These are phyloP conservation scores for Naumovozyma castellii DNA, from an alignment of 805 yeast genomes.

Conservation along the genomic window DNA sequence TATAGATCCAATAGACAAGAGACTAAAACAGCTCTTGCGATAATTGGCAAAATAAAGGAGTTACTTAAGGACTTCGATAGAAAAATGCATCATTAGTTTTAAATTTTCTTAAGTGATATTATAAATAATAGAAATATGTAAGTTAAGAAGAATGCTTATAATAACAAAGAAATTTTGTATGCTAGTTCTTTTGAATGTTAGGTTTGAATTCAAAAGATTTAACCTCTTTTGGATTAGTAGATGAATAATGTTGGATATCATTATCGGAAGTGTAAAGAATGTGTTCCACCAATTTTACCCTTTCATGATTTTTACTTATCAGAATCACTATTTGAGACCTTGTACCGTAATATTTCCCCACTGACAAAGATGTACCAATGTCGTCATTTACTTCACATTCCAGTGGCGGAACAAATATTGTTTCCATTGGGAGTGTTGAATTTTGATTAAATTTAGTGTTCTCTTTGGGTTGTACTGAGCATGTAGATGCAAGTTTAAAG, in stretches of 20 bases:
- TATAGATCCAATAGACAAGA: no score
- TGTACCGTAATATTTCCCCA: constrained; percentile 69
- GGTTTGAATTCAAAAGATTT: constrained; percentile 19
- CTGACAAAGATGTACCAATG: constrained; percentile 21
- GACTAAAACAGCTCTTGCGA: no score
- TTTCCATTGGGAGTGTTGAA: constrained; percentile 38
- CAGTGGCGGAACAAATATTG: constrained; percentile 69
- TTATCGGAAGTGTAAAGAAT: constrained; percentile 45
- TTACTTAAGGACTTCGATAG: no score
- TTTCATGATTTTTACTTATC: constrained; percentile 39
- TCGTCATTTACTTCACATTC: constrained; percentile 26
- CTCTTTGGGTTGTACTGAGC: constrained; percentile 29
- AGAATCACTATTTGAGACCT: constrained; percentile 75
- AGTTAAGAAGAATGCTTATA: not conserved
- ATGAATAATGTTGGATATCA: constrained; percentile 11
- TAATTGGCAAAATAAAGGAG: no score
- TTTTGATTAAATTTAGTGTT: constrained; percentile 1
- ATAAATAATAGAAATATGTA: no score
- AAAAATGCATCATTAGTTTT: no score
- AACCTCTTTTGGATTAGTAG: constrained; percentile 18
- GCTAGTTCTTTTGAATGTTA: not conserved
- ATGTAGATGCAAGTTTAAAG: constrained; percentile 46
- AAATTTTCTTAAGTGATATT: not conserved
- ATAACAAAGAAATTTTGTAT: not conserved
- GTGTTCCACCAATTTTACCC: constrained; percentile 51